Evolutionary conservation across 2,329 filamentous ascomycete species (phyloP).

Genomic region (Volutella citrinella): DNA sequence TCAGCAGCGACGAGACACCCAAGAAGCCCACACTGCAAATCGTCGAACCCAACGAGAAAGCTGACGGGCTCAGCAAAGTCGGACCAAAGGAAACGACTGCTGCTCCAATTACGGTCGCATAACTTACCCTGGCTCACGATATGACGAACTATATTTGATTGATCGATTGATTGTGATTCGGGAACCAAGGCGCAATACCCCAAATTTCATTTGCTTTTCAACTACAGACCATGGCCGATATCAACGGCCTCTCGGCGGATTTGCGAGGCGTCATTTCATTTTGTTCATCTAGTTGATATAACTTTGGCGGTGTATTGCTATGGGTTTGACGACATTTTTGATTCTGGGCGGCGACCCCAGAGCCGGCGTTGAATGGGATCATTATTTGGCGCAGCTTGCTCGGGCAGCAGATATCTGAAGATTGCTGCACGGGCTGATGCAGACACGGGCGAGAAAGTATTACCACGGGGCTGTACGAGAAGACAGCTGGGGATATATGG

Average conservation of each 20-base stretch:
- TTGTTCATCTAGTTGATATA: constrained; percentile 23
- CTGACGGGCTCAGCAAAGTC: constrained; percentile 19
- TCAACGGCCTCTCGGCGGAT: neutral
- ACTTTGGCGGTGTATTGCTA: constrained; percentile 23
- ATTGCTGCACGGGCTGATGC: constrained; percentile 19
- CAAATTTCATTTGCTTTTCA: neutral
- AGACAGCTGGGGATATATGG: constrained; percentile 9
- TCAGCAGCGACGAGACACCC: constrained; percentile 30
- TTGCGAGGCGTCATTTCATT: neutral
- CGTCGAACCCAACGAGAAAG: constrained; percentile 22
- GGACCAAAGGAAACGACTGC: constrained; percentile 22
- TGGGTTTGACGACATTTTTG: no score
- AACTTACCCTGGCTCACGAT: constrained; percentile 15
- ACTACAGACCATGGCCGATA: neutral
- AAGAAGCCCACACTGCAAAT: constrained; percentile 22
- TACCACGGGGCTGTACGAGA: neutral
- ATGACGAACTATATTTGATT: constrained; percentile 11
- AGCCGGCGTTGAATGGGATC: constrained; percentile 21
- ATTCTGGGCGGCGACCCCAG: no score
- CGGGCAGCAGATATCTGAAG: no score
- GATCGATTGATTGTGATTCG: neutral
- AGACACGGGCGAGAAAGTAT: constrained; percentile 13
- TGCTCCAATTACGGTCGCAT: constrained; percentile 24
- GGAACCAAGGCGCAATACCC: neutral
- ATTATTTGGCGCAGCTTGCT: constrained; percentile 18